These are phyloP conservation scores for Colletotrichum camelliae DNA, from an alignment of 2,329 filamentous ascomycete genomes.

Conservation along the genomic window DNA sequence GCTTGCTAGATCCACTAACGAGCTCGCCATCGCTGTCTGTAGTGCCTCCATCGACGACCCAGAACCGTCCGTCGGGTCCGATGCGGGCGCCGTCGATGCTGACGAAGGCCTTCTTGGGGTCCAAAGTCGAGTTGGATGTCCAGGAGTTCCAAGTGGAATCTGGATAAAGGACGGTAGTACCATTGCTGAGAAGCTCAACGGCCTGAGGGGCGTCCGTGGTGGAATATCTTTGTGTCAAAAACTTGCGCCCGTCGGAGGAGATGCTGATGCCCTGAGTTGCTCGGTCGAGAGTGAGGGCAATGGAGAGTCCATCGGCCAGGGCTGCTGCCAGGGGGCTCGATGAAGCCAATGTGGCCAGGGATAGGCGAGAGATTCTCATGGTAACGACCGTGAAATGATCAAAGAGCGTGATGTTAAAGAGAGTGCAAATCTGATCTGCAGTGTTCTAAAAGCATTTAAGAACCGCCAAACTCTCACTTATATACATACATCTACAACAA, in stretches of 20 bases:
- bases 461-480: background rate
- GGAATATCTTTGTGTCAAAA: background rate
- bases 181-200: background rate
- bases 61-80: background rate
- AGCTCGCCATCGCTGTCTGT: background rate
- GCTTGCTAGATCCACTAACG: background rate
- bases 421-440: background rate
- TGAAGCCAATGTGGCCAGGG: background rate
- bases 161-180: background rate
- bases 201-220: background rate
- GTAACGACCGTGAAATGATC: background rate
- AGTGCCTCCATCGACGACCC: background rate
- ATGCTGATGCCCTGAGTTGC: constrained; percentile 2
- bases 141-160: background rate
- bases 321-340: background rate
- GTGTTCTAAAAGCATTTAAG: background rate
- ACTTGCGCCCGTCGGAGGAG: background rate
- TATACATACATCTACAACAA: background rate
- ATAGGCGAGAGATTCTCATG: background rate
- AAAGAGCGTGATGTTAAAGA: background rate
- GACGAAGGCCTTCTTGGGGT: background rate
- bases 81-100: background rate
- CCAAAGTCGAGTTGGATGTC: background rate
- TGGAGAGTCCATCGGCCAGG: background rate
- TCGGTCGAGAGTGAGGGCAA: background rate